Evolutionary conservation across 495 filamentous ascomycete genomes (phyloP), one percentile per base, ranked within the genome.

Genomic region (Tuber magnatum): DNA sequence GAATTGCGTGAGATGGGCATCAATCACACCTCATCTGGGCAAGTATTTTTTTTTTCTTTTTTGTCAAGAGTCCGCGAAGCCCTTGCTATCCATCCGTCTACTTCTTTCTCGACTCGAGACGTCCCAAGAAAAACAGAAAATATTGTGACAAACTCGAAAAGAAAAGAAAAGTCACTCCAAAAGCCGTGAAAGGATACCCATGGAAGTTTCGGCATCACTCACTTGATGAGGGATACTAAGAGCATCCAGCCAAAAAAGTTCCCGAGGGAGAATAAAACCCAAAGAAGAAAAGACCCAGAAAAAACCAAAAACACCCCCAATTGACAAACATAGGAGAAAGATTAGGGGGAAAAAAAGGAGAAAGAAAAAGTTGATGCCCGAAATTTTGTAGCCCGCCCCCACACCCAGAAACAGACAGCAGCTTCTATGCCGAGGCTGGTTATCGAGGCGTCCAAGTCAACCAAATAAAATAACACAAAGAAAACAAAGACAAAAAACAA

Each of bases 401-500:
- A 65, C 35, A 65, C 32, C 32, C 28, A 65, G 28, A 35, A 35
- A 12, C 56, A n/a, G n/a, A n/a, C 56, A 35, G 56, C 28, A 20
- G 28, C 10, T 35, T 65, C 35, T 65, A 35, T 28, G 5, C 56
- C 1, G 28, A 65, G 56, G 56, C 56, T 20, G 28, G 56, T 35
- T 65, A 65, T 65, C 56, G 28, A 65, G 56, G 28, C 28, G 56
- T 78, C 69, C 71, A 72, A 61, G 69, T 73, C 20, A 39, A 74
- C 71, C 69, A 61, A 65, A 65, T 48, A 74, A 77, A 74, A 74
- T 65, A 69, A 78, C 48, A 78, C 41, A 44, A 51, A 70, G 72
- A 71, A 79, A 73, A 75, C 74, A 72, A 79, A 74, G 61, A 78
- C 77, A 78, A 78, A 79, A 51, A 68, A 74, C 74, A 78, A 77